Percentiles rank a stretch among this genome's conserved stretches.
phyloP scores from a whole-genome alignment of 75 land plant species.

The Picea glauca region DNA sequence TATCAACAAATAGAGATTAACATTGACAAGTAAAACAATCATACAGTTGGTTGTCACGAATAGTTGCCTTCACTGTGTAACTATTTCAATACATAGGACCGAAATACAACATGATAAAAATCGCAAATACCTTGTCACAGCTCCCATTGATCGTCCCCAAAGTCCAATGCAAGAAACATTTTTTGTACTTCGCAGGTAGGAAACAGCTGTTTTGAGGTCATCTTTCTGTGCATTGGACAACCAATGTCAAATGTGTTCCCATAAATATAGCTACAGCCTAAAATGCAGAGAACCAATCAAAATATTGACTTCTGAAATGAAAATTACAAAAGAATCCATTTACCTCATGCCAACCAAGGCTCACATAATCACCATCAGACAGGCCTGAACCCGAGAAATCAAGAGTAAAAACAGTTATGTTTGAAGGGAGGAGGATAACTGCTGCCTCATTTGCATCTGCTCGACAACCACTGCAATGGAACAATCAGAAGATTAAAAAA shows the following conservation, averaged over 20 bases:
- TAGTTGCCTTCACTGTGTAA: background rate
- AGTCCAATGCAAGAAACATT: conserved; percentile 81
- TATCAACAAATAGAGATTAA: too few species aligned
- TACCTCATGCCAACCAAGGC: conserved; percentile 98
- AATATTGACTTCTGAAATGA: background rate
- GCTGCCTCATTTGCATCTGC: conserved; percentile 96
- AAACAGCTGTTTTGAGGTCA: conserved; percentile 80
- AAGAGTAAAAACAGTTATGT: conserved; percentile 84
- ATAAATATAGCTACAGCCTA: background rate
- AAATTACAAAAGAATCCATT: background rate
- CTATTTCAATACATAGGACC: background rate
- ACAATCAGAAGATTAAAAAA: background rate
- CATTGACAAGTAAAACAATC: too few species aligned
- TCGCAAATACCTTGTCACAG: conserved; percentile 79
- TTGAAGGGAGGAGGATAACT: conserved; percentile 76
- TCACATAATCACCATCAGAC: conserved; percentile 88
- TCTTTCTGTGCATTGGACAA: conserved; percentile 58
- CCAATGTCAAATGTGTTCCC: background rate
- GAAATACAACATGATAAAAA: too few species aligned
- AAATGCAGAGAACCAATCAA: background rate
- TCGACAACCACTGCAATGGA: conserved; percentile 74
- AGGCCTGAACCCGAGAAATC: conserved; percentile 94
- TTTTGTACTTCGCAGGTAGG: conserved; percentile 63
- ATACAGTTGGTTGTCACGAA: background rate
- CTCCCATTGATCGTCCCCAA: conserved; percentile 99